Base-by-base conservation (phyloP, 164 flowering plant genomes). In the Buxus sempervirens region DNA sequence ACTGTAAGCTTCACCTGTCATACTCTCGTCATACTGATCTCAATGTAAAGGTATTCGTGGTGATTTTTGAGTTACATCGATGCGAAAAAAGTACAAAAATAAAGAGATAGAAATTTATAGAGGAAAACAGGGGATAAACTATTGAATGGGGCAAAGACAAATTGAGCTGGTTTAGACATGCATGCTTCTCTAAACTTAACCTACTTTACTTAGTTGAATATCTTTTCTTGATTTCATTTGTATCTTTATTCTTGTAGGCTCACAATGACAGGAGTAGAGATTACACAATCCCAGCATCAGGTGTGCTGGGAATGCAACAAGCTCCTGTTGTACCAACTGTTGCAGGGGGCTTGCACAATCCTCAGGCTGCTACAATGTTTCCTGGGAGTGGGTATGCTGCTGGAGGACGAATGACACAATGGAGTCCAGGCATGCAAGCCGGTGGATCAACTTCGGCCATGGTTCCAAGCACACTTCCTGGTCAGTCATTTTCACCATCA, bases 21-120 rank as follows among this genome's bases (percentile, higher is more conserved):
- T 90, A 87, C 91, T 92, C 98, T 88, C 98, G 94, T 86, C 95
- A 92, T 86, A 92, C 98, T 87, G 98, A 92, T 85, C 98, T 92
- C 84, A 90, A 83, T 87, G 89, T 92, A 68, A 90, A 92, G 98
- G 98, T 92, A 90, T 81, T 79, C 58, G 77, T 73, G 75, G 70
- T 62, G 79, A 77, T 49, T 74, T 82, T 76, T 75, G 58, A 75
- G 68, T 79, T 79, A 72, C 56, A 65, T 73, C n/a, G n/a, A 68
- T 70, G 76, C 67, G 55, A 72, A 66, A 41, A 67, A 71, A 67
- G 25, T 12, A 12, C 6, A 25, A 26, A 20, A 60, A 27, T 70
- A 63, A 58, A 64, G 64, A 54, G 68, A 57, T 64, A 66, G 69
- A 61, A 60, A 56, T 60, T 68, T 60, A 71, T 65, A 55, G 64